Base-by-base conservation (phyloP, 2,329 filamentous ascomycete species). In the Lithohypha guttulata region DNA sequence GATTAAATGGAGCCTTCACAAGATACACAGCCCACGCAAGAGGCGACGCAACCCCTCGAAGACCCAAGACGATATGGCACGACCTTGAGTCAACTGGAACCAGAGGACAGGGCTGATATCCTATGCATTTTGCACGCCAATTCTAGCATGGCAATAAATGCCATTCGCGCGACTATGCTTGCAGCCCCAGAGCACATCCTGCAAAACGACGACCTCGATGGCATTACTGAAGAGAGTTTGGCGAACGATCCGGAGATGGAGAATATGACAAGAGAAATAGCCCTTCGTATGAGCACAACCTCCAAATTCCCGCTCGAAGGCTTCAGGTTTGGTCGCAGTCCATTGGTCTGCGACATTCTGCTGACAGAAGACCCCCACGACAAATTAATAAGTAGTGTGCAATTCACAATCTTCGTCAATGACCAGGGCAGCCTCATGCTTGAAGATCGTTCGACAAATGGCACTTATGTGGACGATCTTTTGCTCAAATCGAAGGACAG, bases 381-480 rank as follows among this genome's bases (percentile, higher is more conserved):
- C 37, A 81, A 75, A 56, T 74, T 83, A 29, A 73, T 98, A 43
- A 96, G 89, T 66, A 95, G 96, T 56, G 71, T 82, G n/a, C 91
- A 98, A 58, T 98, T 96, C 58, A 80, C 85, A 38, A 93, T 98
- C 45, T 94, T 81, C 55, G 70, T 94, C 51, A 98, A 93, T 52
- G 68, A 77, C n/a, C 76, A 84, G 47, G 84, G 82, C 19, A 79
- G 83, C 41, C 71, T 95, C 48, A 94, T 98, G 85, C 66, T 96
- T 9, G 80, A 94, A 58, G 91, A 98, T 55, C 74, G 79, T 56
- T 96, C 91, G 0, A 95, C 86, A n/a, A 98, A 96, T 54, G 91
- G 91, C 19, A 96, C 91, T 3, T 69, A 84, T 43, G 84, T 96
- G 41, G 87, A 96, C 59, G 70, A 75, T 17, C 65, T 68, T 13